phyloP scores from a whole-genome alignment of 225 moss, liverwort and hornwort species.

The Marchantia polymorpha region DNA sequence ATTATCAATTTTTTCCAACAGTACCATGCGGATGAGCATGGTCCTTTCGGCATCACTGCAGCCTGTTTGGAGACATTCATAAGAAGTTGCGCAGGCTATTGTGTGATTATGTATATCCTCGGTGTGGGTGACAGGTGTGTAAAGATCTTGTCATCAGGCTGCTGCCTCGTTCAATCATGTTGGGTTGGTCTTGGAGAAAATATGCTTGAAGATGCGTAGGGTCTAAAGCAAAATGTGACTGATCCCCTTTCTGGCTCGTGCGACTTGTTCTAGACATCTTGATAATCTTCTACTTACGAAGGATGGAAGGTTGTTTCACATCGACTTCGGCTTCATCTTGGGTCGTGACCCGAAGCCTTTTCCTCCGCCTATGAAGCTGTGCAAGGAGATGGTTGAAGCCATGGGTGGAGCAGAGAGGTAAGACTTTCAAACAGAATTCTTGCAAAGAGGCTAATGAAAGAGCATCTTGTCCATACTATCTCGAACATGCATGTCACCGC shows the following conservation, averaged over 20 bases:
- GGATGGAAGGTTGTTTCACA: slow-evolving; percentile 84
- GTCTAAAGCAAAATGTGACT: not conserved
- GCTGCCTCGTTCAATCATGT: not conserved
- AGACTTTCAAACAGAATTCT: not conserved
- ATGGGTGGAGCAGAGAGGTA: slow-evolving; percentile 99
- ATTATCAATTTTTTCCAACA: slow-evolving; percentile 82
- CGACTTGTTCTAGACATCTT: slow-evolving; percentile 61
- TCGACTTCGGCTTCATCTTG: slow-evolving; percentile 91
- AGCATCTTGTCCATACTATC: no score
- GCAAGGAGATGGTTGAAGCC: slow-evolving; percentile 99
- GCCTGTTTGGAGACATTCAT: slow-evolving; percentile 92
- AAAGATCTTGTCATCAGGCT: not conserved
- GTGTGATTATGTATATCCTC: slow-evolving; percentile 96
- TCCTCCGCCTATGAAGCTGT: slow-evolving; percentile 96
- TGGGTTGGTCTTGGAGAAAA: not conserved
- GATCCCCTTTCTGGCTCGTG: not conserved
- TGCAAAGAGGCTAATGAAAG: no score
- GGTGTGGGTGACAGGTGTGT: slow-evolving; percentile 90
- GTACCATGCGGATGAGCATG: slow-evolving; percentile 79
- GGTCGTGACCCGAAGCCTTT: slow-evolving; percentile 96
- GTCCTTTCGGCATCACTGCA: slow-evolving; percentile 86
- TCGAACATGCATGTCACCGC: no score
- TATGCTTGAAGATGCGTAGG: not conserved
- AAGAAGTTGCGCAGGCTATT: slow-evolving; percentile 96
- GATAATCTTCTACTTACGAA: slow-evolving; percentile 87